phyloP scores from a whole-genome alignment of 2,329 filamentous ascomycete species.

The Fusarium humuli region DNA sequence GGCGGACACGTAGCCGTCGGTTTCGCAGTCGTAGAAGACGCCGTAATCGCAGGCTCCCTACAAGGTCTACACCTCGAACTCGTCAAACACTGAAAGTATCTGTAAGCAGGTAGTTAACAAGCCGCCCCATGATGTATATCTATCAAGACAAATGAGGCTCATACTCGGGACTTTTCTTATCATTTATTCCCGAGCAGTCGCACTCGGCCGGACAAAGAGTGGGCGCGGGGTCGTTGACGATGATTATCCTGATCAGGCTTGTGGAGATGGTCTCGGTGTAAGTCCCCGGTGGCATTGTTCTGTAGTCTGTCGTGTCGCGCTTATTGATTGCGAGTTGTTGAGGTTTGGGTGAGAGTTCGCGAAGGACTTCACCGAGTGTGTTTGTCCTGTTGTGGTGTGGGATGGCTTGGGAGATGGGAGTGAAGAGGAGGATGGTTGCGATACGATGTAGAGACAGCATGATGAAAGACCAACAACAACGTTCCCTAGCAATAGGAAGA shows the following conservation, averaged over 20 bases:
- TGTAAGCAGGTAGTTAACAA: conserved; percentile 17
- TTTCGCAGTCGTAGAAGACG: conserved; percentile 4
- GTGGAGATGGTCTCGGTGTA: conserved; percentile 40
- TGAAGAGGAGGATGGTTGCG: conserved; percentile 8
- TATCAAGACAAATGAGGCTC: background rate
- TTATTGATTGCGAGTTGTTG: background rate
- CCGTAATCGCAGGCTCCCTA: conserved; percentile 29
- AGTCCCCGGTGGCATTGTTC: conserved; percentile 43
- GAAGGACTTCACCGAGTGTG: background rate
- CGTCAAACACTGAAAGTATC: conserved; percentile 48
- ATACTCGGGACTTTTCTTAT: conserved; percentile 45
- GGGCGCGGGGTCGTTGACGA: conserved; percentile 31
- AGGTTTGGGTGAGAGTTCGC: background rate
- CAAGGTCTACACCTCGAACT: conserved; percentile 45
- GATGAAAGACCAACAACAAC: background rate
- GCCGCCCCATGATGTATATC: background rate
- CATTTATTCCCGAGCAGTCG: conserved; percentile 45
- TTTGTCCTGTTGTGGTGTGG: conserved; percentile 1
- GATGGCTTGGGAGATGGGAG: background rate
- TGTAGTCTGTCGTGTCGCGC: conserved; percentile 33
- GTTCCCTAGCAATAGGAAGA: too few species aligned
- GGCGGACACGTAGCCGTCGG: conserved; percentile 9
- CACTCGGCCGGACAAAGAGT: conserved; percentile 39
- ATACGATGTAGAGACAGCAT: conserved; percentile 10
- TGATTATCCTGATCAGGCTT: conserved; percentile 34